A percentile compares a stretch with the other conserved stretches of the same genome.
Conservation (phyloP, 2,329 filamentous ascomycete species). For the Aspergillus latus region DNA sequence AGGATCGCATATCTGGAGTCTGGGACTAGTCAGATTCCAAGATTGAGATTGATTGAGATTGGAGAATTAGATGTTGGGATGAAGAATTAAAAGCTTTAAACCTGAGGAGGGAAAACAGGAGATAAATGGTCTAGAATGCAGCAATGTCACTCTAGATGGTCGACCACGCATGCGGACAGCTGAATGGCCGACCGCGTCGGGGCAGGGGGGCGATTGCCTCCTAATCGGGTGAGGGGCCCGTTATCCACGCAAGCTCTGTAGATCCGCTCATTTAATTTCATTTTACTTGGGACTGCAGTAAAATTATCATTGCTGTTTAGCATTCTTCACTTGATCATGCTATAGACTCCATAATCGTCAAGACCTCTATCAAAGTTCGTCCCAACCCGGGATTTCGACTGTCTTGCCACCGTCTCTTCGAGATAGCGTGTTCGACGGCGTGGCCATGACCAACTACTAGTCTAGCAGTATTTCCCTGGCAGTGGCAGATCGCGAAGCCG, state of each 20-base stretch:
- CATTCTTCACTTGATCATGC: not conserved
- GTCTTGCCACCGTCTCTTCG: too few species aligned
- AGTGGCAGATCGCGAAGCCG: slow-evolving; percentile 10
- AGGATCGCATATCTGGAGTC: slow-evolving; percentile 23
- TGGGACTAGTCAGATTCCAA: slow-evolving; percentile 10
- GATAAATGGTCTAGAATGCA: not conserved
- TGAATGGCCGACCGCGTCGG: slow-evolving; percentile 6
- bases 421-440: too few species aligned
- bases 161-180: slow-evolving; percentile 9
- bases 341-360: too few species aligned
- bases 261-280: slow-evolving; percentile 16
- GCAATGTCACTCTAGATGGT: slow-evolving; percentile 2
- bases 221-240: slow-evolving; percentile 21
- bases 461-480: slow-evolving; percentile 3
- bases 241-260: slow-evolving; percentile 28
- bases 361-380: too few species aligned
- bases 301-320: too few species aligned
- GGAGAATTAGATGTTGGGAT: not conserved
- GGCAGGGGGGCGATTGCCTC: slow-evolving; percentile 1
- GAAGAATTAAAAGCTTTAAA: not conserved
- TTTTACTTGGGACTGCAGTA: not conserved
- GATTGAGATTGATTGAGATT: not conserved
- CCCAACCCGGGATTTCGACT: too few species aligned
- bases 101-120: not conserved
- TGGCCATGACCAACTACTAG: slow-evolving; percentile 5